Percentiles rank a stretch among this genome's conserved stretches.
Conservation (phyloP, 106 monocot genomes). For the Dendrobium officinale region DNA sequence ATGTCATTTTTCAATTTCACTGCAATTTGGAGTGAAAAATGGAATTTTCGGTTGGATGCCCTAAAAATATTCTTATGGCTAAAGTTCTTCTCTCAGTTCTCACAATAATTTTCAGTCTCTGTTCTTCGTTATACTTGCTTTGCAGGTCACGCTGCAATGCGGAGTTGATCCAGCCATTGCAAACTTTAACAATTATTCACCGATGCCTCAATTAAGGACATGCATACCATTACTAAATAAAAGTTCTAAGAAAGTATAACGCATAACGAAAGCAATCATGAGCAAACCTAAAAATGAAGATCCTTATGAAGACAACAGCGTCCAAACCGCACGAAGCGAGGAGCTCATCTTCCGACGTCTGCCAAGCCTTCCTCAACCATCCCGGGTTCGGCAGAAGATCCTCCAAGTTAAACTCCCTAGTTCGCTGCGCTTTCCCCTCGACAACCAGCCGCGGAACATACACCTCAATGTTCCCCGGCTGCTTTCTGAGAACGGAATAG, state of each 20-base stretch:
- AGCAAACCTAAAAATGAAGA: slow-evolving; percentile 67
- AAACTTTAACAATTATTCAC: too few relatives aligned
- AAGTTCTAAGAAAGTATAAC: neutral
- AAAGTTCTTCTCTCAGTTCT: too few relatives aligned
- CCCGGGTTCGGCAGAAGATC: slow-evolving; percentile 60
- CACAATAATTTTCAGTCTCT: too few relatives aligned
- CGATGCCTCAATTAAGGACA: too few relatives aligned
- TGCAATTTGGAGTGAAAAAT: too few relatives aligned
- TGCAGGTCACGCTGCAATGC: too few relatives aligned
- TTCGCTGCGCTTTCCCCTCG: slow-evolving; percentile 28
- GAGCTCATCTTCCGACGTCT: slow-evolving; percentile 68
- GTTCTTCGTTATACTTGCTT: too few relatives aligned
- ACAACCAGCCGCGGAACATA: slow-evolving; percentile 73
- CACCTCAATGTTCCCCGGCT: slow-evolving; percentile 45
- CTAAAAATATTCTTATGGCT: too few relatives aligned
- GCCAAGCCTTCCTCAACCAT: slow-evolving; percentile 62
- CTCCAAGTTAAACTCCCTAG: slow-evolving; percentile 41
- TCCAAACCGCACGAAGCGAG: slow-evolving; percentile 62
- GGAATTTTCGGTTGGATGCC: too few relatives aligned
- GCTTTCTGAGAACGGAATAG: slow-evolving; percentile 77
- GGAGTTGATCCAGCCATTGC: too few relatives aligned
- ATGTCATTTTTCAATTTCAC: too few relatives aligned
- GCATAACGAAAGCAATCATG: neutral
- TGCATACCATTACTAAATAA: too few relatives aligned
- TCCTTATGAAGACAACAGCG: slow-evolving; percentile 82